Evolutionary conservation across 768 basidiomycete species (phyloP).

Genomic region (Boletus rufocinnamomeus): DNA sequence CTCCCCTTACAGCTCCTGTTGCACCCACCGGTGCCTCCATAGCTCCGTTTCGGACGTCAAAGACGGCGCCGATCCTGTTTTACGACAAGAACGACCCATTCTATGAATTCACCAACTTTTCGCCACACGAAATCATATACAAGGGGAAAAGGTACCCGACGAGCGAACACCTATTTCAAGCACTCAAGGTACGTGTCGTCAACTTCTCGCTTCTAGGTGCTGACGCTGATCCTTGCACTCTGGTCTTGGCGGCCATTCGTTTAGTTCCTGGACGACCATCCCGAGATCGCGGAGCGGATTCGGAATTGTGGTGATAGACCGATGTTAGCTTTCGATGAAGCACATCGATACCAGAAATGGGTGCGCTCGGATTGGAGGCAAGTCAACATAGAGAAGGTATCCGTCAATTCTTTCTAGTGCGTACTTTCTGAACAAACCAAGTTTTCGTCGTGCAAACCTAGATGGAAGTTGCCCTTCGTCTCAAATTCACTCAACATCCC

Average conservation of each 20-base stretch:
- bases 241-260: neutral
- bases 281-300: constrained; percentile 68
- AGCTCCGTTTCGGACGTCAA: constrained; percentile 29
- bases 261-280: constrained; percentile 61
- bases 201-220: neutral
- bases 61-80: constrained; percentile 50
- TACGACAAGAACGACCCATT: constrained; percentile 65
- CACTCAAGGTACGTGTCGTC: constrained; percentile 54
- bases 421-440: neutral
- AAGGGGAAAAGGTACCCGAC: constrained; percentile 69
- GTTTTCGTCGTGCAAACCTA: constrained; percentile 24
- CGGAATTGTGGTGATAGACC: constrained; percentile 63
- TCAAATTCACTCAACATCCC: constrained; percentile 72
- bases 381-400: constrained; percentile 66
- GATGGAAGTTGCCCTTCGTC: constrained; percentile 68
- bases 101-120: constrained; percentile 77
- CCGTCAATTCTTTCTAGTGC: neutral
- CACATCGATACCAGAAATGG: constrained; percentile 61
- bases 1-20: constrained; percentile 36
- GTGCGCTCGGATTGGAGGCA: constrained; percentile 68
- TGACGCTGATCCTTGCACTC: constrained; percentile 1
- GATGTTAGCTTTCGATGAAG: constrained; percentile 66
- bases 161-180: constrained; percentile 77
- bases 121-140: constrained; percentile 61
- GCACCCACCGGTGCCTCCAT: constrained; percentile 31